Evolutionary conservation across 495 filamentous ascomycete genomes (phyloP).

Genomic region (Niebla homalea): DNA sequence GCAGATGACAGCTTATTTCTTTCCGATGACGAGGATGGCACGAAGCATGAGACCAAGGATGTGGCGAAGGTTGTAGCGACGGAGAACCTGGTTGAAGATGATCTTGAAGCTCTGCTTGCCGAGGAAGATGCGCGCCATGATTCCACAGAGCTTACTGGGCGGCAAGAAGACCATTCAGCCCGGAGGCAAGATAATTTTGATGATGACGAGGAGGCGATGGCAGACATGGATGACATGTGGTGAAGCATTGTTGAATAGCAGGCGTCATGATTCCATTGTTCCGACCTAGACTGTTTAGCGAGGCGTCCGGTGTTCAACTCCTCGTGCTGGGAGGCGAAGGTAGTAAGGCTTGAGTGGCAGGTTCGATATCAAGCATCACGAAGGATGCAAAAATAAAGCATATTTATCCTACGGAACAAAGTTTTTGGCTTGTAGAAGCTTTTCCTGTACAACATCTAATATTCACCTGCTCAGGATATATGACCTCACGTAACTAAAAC

Average conservation of each 20-base stretch:
- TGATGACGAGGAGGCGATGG: slow-evolving; percentile 58
- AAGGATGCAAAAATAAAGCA: too few relatives aligned
- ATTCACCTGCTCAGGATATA: too few relatives aligned
- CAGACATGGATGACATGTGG: slow-evolving; percentile 49
- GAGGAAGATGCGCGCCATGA: slow-evolving; percentile 18
- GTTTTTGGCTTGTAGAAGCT: too few relatives aligned
- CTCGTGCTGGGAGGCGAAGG: too few relatives aligned
- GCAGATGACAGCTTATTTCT: slow-evolving; percentile 16
- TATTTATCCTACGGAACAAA: too few relatives aligned
- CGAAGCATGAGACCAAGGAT: too few relatives aligned
- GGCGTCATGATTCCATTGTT: too few relatives aligned
- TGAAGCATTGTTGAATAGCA: slow-evolving; percentile 17
- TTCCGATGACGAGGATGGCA: slow-evolving; percentile 9
- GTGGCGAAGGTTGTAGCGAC: not conserved
- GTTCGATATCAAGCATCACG: too few relatives aligned
- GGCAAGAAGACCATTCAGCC: not conserved
- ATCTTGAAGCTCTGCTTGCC: slow-evolving; percentile 33
- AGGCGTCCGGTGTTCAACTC: slow-evolving; percentile 1
- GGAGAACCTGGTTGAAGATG: slow-evolving; percentile 27
- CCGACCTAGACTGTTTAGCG: not conserved
- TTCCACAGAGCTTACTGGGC: not conserved
- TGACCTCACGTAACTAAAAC: too few relatives aligned
- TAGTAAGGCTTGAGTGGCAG: too few relatives aligned
- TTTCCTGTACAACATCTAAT: too few relatives aligned
- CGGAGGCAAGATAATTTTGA: slow-evolving; percentile 25